Evolutionary conservation across 2,329 filamentous ascomycete genomes (phyloP).

Genomic region (Dactylellina haptotyla): DNA sequence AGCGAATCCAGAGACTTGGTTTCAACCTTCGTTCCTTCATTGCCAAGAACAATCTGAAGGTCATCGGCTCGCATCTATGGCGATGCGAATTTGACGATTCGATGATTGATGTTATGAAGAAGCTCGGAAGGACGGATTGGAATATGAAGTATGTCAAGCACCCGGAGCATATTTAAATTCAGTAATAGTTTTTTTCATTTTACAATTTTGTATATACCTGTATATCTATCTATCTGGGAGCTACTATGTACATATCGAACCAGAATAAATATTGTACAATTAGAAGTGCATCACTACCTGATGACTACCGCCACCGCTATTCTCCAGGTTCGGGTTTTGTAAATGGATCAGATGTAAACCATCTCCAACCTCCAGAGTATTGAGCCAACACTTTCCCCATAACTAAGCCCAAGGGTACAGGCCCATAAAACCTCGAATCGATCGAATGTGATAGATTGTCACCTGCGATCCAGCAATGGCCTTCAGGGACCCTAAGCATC

Average conservation of each 20-base stretch:
- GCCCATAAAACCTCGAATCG: conserved; percentile 87
- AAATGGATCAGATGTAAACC: conserved; percentile 59
- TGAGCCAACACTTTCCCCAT: conserved; percentile 80
- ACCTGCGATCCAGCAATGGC: conserved; percentile 90
- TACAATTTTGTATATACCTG: conserved; percentile 33
- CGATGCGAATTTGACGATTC: conserved; percentile 87
- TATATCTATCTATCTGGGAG: conserved; percentile 38
- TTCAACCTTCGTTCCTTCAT: conserved; percentile 81
- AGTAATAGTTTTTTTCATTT: neutral
- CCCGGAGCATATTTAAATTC: conserved; percentile 66
- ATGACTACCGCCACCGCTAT: too few species aligned
- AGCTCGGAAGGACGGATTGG: conserved; percentile 76
- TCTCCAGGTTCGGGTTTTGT: conserved; percentile 16
- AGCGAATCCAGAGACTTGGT: conserved; percentile 65
- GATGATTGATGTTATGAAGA: conserved; percentile 86
- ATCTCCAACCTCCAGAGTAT: conserved; percentile 65
- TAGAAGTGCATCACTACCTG: neutral
- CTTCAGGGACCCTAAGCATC: conserved; percentile 76
- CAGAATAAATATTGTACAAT: conserved; percentile 6
- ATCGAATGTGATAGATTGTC: conserved; percentile 86
- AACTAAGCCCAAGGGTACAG: conserved; percentile 84
- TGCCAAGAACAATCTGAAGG: conserved; percentile 73
- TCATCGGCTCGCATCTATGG: conserved; percentile 88
- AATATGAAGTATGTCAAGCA: conserved; percentile 86
- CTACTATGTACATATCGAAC: conserved; percentile 41